These are phyloP conservation scores for Chenopodium berlandieri DNA, from an alignment of 148 eudicot species.

Conservation along the genomic window DNA sequence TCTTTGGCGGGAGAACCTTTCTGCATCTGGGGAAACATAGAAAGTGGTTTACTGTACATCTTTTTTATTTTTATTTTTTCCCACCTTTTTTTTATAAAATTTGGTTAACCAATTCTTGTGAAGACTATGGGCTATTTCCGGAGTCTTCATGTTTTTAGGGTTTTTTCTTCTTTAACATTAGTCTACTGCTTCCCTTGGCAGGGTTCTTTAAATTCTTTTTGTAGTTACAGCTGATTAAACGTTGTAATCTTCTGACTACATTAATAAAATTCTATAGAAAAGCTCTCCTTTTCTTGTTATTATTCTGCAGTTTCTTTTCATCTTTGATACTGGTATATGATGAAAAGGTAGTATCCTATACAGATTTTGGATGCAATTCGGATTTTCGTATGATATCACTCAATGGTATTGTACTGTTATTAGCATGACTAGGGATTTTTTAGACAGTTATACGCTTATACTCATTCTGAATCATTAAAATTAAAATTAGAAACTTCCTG, in stretches of 20 bases:
- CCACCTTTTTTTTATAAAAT: not conserved
- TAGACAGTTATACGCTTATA: too few relatives aligned
- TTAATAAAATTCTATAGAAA: constrained; percentile 38
- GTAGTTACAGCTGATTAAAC: constrained; percentile 42
- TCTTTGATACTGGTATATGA: too few relatives aligned
- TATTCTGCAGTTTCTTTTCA: not conserved
- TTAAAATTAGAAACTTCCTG: too few relatives aligned
- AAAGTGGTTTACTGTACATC: constrained; percentile 46
- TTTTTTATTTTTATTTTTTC: constrained; percentile 24
- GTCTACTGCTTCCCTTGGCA: constrained; percentile 45
- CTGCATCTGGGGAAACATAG: constrained; percentile 20
- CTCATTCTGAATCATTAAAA: too few relatives aligned
- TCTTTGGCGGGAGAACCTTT: constrained; percentile 58
- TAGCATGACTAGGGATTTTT: too few relatives aligned
- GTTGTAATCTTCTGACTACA: constrained; percentile 41
- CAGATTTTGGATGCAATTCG: too few relatives aligned
- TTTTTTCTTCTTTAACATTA: constrained; percentile 13
- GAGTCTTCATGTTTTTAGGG: constrained; percentile 24
- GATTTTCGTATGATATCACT: too few relatives aligned
- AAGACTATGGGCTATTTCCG: constrained; percentile 38
- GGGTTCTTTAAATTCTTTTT: constrained; percentile 60
- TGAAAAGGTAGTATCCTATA: too few relatives aligned
- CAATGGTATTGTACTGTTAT: too few relatives aligned
- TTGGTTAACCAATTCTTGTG: constrained; percentile 32
- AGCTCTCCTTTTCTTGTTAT: constrained; percentile 6